Percentiles rank a stretch among this genome's conserved stretches.
These are phyloP conservation scores for Aspergillus wentii DNA, from an alignment of 495 filamentous ascomycete genomes.

Conservation along the genomic window DNA sequence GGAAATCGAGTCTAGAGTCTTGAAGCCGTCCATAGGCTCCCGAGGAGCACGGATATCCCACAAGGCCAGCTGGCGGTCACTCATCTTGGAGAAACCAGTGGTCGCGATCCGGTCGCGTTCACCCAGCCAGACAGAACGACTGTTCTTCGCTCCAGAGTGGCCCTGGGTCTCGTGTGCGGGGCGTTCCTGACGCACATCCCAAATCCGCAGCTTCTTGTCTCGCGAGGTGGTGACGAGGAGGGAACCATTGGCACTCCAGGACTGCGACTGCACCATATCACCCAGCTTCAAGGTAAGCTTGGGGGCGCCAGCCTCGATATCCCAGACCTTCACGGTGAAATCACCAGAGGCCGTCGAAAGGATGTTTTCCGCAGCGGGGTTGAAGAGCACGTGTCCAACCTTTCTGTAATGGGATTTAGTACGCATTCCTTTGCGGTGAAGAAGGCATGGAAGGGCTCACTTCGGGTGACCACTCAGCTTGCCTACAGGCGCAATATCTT, in stretches of 20 bases:
- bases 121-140: constrained; percentile 91
- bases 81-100: constrained; percentile 97
- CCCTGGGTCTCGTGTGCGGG: constrained; percentile 80
- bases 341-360: constrained; percentile 95
- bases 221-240: constrained; percentile 89
- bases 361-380: constrained; percentile 92
- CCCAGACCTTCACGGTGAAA: constrained; percentile 93
- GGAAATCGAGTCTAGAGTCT: constrained; percentile 85
- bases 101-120: constrained; percentile 92
- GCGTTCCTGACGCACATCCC: constrained; percentile 92
- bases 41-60: constrained; percentile 83
- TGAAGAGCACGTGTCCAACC: constrained; percentile 95
- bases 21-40: constrained; percentile 84
- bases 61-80: constrained; percentile 88
- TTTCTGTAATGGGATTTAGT: constrained; percentile 55
- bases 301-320: constrained; percentile 73
- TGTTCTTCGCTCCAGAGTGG: constrained; percentile 93
- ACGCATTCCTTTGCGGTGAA: too few species aligned
- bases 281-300: constrained; percentile 72
- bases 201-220: constrained; percentile 96
- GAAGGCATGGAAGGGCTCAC: constrained; percentile 20
- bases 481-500: constrained; percentile 73
- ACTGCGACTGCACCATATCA: constrained; percentile 91
- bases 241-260: constrained; percentile 90
- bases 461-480: constrained; percentile 67